Base-by-base conservation (phyloP, 129 eudicot species). In the Flaveria bidentis region DNA sequence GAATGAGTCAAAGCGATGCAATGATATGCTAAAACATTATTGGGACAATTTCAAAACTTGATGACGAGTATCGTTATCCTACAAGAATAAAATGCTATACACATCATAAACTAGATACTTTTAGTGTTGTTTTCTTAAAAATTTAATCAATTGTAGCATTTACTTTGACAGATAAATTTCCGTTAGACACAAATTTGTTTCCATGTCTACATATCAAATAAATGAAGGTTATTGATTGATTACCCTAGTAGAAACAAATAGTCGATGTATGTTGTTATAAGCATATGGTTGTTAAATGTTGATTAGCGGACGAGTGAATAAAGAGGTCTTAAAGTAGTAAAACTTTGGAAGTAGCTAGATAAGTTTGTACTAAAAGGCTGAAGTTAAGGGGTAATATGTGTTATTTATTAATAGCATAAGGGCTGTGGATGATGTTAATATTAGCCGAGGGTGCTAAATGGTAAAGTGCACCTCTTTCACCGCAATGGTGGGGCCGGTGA, bases 401-500 rank as follows among this genome's bases (percentile, higher is more conserved):
- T 4, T 52, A 18, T 15, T 15, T 2, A 50, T n/a, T 2, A 26
- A 28, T 28, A 50, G 9, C 16, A 4, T 47, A 52, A 36, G 76
- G 63, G 18, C 17, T n/a, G 16, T 51, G 18, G 10, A 30, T 25
- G 45, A 7, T 23, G 39, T 51, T 50, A 71, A 71, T 6, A 9
- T 15, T 26, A 49, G 46, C 42, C 46, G 11, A 49, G 62, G 62
- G 62, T 12, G 67, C 6, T 30, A 71, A 28, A 8, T 28, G 64
- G 22, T 23, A 25, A 15, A 69, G 33, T 70, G 45, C 46, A 70
- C 28, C 63, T 49, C 64, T 55, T 72, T 51, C 66, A 36, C 67
- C 67, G 47, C 16, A 28, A 50, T 4, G 60, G 76, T 72, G 66
- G 76, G 44, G 77, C 67, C 67, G 53, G 67, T 72, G 67, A 72